Conservation (phyloP, 805 yeast species). For the Naumovozyma castellii region DNA sequence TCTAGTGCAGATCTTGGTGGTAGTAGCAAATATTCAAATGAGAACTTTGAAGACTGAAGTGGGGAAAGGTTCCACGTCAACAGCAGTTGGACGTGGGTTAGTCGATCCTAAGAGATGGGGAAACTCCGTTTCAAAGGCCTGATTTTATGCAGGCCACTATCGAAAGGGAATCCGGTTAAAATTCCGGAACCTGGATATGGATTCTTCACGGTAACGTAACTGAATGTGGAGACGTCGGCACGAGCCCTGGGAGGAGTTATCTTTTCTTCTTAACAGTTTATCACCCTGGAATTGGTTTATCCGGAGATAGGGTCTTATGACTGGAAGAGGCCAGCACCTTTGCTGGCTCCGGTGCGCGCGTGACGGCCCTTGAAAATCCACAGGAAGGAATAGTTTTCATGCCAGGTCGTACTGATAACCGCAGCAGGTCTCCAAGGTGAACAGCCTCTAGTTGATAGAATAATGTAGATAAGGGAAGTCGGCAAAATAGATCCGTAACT, state of each 20-base stretch:
- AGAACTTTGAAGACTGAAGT: conserved; percentile 36
- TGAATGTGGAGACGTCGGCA: conserved; percentile 36
- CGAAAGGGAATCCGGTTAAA: conserved; percentile 38
- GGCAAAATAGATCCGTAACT: conserved; percentile 37
- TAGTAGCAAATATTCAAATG: conserved; percentile 36
- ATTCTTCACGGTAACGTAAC: conserved; percentile 36
- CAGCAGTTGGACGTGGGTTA: conserved; percentile 37
- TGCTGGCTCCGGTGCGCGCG: conserved; percentile 35
- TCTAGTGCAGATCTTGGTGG: conserved; percentile 37
- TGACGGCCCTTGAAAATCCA: conserved; percentile 36
- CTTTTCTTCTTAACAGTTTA: conserved; percentile 35
- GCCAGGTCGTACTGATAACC: conserved; percentile 38
- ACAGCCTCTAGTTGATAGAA: conserved; percentile 39
- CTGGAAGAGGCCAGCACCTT: conserved; percentile 33
- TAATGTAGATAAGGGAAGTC: conserved; percentile 38
- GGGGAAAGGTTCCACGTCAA: conserved; percentile 37
- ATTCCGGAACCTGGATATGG: conserved; percentile 38
- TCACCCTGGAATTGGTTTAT: conserved; percentile 36
- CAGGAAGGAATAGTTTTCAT: conserved; percentile 34
- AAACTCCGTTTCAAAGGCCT: conserved; percentile 32
- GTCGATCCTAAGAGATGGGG: conserved; percentile 37
- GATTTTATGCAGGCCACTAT: conserved; percentile 30
- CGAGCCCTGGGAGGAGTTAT: conserved; percentile 37
- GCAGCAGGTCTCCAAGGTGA: conserved; percentile 40
- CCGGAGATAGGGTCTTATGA: conserved; percentile 35